Evolutionary conservation across 345 rosid genomes (phyloP), one percentile per base, ranked within the genome.

Genomic region (Aegle marmelos): DNA sequence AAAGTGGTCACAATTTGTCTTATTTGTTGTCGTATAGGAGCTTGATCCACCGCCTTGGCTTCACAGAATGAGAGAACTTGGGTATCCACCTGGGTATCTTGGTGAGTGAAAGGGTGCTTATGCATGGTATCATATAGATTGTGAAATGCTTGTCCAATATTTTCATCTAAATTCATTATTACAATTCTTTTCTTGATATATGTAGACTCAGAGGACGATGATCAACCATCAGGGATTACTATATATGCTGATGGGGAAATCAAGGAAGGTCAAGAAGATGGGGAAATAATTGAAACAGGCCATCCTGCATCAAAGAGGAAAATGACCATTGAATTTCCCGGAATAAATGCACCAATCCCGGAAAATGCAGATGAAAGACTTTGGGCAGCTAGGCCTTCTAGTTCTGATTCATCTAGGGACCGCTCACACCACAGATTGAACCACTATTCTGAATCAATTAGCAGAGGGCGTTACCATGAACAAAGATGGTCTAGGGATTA

Each of bases 31-130:
- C 48, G 17, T 75, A 27, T 80, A 97, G 99, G 98, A 92, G 83
- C 89, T 94, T n/a, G 99, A 97, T 84, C 98, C 99, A 74, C 99
- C 98, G 54, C 98, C 99, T 16, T 97, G 98, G 99, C 94, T 94
- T 71, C 71, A 88, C 85, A 91, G 98, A 83, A 97, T 97, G 99
- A 90, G 91, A 76, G 98, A 97, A 82, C 82, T 97, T 82, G 99
- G 99, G 9, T 97, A 97, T 74, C 98, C 99, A 16, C 98, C 94
- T 0, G 99, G 99, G 79, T 94, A 97, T 84, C 85, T 93, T 81
- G 97, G 99, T 93, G 84, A 78, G 39, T 68, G 21, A 50, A 65
- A 53, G 30, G 2, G 53, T 74, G 33, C 6, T 48, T 31, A 7
- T 68, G 9, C 36, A 65, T 39, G 61, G 66, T 9, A 14, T 65